Percentiles rank a stretch among this genome's conserved stretches.
Evolutionary conservation across 1,139 yeast species (phyloP).

Genomic region (Magnusiomyces suaveolens): DNA sequence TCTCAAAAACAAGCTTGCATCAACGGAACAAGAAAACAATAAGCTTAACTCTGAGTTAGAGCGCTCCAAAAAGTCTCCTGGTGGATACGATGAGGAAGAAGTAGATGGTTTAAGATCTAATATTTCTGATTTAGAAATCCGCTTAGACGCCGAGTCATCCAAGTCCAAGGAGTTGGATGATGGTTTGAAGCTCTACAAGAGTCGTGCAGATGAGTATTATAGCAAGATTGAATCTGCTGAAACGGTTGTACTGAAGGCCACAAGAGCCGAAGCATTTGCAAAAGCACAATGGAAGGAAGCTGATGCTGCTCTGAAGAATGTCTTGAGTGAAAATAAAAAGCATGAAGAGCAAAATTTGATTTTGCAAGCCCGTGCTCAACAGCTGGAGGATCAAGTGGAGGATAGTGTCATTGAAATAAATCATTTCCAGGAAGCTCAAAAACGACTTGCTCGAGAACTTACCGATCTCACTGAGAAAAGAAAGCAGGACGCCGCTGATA

Average conservation of each 20-base stretch:
- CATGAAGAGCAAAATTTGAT: constrained; percentile 51
- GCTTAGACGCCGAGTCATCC: constrained; percentile 44
- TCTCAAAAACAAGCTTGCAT: constrained; percentile 43
- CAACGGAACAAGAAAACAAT: constrained; percentile 39
- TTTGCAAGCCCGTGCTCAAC: constrained; percentile 45
- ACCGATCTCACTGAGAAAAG: constrained; percentile 25
- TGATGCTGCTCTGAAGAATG: constrained; percentile 43
- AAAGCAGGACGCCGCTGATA: constrained; percentile 21
- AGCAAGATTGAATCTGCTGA: constrained; percentile 73
- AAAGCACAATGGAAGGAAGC: constrained; percentile 48
- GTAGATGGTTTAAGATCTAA: constrained; percentile 14
- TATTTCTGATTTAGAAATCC: constrained; percentile 32
- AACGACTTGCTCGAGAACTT: constrained; percentile 43
- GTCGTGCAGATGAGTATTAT: constrained; percentile 67
- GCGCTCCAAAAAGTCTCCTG: constrained; percentile 20
- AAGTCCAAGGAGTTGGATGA: constrained; percentile 46
- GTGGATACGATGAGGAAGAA: constrained; percentile 15
- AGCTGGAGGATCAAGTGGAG: constrained; percentile 49
- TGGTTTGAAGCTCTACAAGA: constrained; percentile 53
- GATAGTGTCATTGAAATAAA: constrained; percentile 50
- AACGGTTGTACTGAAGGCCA: constrained; percentile 53
- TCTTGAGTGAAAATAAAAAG: constrained; percentile 50
- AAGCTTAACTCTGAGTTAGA: constrained; percentile 44
- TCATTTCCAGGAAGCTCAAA: constrained; percentile 41
- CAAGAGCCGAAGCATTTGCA: constrained; percentile 51